These are phyloP conservation scores for Aspergillus baeticus DNA, from an alignment of 495 filamentous ascomycete species.

Conservation along the genomic window DNA sequence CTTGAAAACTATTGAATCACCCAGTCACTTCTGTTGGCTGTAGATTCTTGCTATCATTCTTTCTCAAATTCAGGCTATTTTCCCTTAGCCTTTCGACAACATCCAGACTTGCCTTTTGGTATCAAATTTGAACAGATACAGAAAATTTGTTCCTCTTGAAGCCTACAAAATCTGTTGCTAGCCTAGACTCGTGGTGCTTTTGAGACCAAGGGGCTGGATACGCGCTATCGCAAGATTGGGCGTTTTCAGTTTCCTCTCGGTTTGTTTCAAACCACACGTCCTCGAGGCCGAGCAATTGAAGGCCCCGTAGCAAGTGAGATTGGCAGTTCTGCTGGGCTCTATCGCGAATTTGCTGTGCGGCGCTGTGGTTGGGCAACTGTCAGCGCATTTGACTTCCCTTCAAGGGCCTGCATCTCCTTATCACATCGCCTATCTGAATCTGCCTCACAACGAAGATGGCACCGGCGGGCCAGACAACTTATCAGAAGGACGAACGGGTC, in stretches of 20 bases:
- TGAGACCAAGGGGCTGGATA: not conserved
- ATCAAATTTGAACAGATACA: not conserved
- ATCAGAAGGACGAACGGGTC: slow-evolving; percentile 85
- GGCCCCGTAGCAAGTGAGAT: not conserved
- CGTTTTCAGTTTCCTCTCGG: not conserved
- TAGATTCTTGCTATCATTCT: not conserved
- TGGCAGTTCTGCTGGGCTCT: not conserved
- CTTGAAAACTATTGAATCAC: not conserved
- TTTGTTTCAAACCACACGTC: not conserved
- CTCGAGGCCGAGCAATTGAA: not conserved
- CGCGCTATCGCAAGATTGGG: not conserved
- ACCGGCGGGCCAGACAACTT: slow-evolving; percentile 59
- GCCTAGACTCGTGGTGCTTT: not conserved
- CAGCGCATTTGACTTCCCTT: not conserved
- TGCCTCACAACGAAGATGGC: slow-evolving; percentile 48
- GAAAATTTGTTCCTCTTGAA: not conserved
- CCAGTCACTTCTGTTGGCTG: not conserved
- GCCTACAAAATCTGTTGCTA: not conserved
- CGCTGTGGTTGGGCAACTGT: not conserved
- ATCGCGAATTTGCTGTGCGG: not conserved
- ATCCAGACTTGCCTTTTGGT: not conserved
- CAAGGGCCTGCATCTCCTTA: not conserved
- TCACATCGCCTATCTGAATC: not conserved
- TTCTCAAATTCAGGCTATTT: not conserved
- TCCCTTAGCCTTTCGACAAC: not conserved